Evolutionary conservation across 1,139 yeast genomes (phyloP), one percentile per base, ranked within the genome.

Genomic region (Sugiyamaella sp.): DNA sequence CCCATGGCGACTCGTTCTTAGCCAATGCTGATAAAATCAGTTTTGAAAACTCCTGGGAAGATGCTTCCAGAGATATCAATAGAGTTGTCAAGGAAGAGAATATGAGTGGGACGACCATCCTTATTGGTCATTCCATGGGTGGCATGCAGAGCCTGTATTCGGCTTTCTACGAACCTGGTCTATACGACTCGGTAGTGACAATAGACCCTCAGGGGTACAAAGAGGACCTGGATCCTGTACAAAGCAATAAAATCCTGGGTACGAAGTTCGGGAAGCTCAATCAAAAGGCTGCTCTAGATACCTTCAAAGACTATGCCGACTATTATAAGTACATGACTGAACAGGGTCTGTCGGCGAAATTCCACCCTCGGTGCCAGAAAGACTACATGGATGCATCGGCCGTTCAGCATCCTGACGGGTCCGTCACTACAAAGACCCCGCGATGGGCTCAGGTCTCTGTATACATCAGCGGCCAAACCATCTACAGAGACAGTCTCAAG

Each of bases 91-190:
- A 73, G 53, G 71, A 76, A 41, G 78, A 83, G 54, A 63, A 73
- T 19, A 69, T 77, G 43, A 66, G 70, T 25, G 74, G 72, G 1
- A 64, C 70, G 5, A 74, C 77, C 43, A 75, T 85, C 12, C 65
- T 75, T 1, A 66, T 85, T 37, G 95, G 93, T 9, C 95, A 86
- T 66, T 85, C 91, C 0, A 79, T 82, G 79, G 93, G 93, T 12
- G 95, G 89, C 0, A 75, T 75, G 57, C 77, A 73, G 46, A 75
- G 79, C 0, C 59, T 85, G 8, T 71, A 76, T 61, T 81, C 86
- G 0, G 77, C 79, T 0, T 74, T 74, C 32, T 69, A 75, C 33
- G 82, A 78, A 50, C 87, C 89, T 0, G 64, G 67, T 8, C 66
- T 84, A 53, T 79, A 83, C 63, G 85, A 83, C 58, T 73, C 82